A percentile compares a stretch with the other conserved stretches of the same genome.
phyloP scores from a whole-genome alignment of 495 filamentous ascomycete genomes.

The Talaromyces proteolyticus region DNA sequence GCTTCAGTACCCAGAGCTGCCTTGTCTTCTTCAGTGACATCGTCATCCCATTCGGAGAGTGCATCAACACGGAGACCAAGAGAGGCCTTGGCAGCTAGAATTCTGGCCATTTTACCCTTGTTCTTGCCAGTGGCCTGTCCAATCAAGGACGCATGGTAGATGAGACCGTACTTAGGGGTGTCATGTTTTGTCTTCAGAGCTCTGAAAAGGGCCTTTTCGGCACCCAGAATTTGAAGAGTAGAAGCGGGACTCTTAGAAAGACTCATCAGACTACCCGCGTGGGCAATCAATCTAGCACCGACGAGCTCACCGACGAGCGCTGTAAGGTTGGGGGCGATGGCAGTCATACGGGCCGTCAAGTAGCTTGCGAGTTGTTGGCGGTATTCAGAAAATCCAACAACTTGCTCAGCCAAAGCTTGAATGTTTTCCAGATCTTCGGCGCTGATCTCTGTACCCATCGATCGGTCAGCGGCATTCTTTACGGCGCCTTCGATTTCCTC shows the following conservation, averaged over 20 bases:
- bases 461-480: conserved; percentile 90
- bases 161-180: conserved; percentile 97
- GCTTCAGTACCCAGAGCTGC: conserved; percentile 66
- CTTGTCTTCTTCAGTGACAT: conserved; percentile 82
- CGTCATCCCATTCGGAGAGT: conserved; percentile 72
- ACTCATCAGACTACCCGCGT: conserved; percentile 91
- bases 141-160: conserved; percentile 95
- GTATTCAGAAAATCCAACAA: conserved; percentile 86
- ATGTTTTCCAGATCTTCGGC: conserved; percentile 87
- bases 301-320: conserved; percentile 91
- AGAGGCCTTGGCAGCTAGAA: conserved; percentile 88
- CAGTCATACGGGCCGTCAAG: conserved; percentile 88
- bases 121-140: conserved; percentile 95
- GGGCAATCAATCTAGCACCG: conserved; percentile 90
- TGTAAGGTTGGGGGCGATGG: conserved; percentile 94
- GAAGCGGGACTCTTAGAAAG: conserved; percentile 94
- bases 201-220: conserved; percentile 97
- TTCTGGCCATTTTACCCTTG: conserved; percentile 98
- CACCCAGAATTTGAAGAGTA: conserved; percentile 96
- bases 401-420: conserved; percentile 83
- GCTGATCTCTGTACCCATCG: conserved; percentile 97
- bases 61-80: conserved; percentile 92
- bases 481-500: conserved; percentile 92
- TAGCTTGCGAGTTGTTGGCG: conserved; percentile 82
- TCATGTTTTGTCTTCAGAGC: conserved; percentile 99